Conservation (phyloP, 2,329 filamentous ascomycete species). For the Cytospora schulzeri region DNA sequence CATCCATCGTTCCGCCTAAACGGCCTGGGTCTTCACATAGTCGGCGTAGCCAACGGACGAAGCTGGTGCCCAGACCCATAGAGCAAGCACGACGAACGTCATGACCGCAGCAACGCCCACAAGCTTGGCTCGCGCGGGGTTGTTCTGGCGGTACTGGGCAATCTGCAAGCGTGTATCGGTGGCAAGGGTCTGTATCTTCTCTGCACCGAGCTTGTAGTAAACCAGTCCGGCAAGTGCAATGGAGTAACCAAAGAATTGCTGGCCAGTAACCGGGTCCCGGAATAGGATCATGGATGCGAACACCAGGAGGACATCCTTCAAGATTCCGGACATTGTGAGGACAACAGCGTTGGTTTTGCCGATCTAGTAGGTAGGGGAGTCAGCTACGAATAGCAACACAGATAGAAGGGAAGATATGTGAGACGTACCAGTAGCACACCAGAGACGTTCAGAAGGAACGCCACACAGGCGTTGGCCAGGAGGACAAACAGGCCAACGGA, state of each 20-base stretch:
- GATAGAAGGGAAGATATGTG: slow-evolving; percentile 26
- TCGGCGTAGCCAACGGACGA: slow-evolving; percentile 18
- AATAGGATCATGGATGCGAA: slow-evolving; percentile 68
- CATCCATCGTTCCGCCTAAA: background rate
- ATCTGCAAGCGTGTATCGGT: slow-evolving; percentile 26
- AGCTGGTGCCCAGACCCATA: slow-evolving; percentile 22
- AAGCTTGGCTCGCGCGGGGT: slow-evolving; percentile 23
- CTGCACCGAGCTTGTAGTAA: slow-evolving; percentile 33
- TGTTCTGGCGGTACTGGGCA: slow-evolving; percentile 26
- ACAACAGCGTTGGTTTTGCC: slow-evolving; percentile 75
- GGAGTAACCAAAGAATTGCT: slow-evolving; percentile 71
- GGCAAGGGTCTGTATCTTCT: slow-evolving; percentile 24
- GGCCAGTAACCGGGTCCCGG: slow-evolving; percentile 62
- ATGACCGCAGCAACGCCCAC: slow-evolving; percentile 19
- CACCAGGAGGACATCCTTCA: slow-evolving; percentile 74
- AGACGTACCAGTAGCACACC: slow-evolving; percentile 73
- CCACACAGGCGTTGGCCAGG: slow-evolving; percentile 70
- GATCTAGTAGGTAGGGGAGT: slow-evolving; percentile 44
- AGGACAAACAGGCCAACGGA: slow-evolving; percentile 70
- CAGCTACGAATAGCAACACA: background rate
- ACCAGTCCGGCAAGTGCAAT: slow-evolving; percentile 51
- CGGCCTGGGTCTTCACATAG: slow-evolving; percentile 19
- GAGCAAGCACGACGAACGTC: slow-evolving; percentile 4
- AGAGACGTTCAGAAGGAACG: slow-evolving; percentile 76
- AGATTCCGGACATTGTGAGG: slow-evolving; percentile 70